A percentile compares a stretch with the other conserved stretches of the same genome.
These are phyloP conservation scores for Sclerotinia spermophila DNA, from an alignment of 2,329 filamentous ascomycete genomes.

Conservation along the genomic window DNA sequence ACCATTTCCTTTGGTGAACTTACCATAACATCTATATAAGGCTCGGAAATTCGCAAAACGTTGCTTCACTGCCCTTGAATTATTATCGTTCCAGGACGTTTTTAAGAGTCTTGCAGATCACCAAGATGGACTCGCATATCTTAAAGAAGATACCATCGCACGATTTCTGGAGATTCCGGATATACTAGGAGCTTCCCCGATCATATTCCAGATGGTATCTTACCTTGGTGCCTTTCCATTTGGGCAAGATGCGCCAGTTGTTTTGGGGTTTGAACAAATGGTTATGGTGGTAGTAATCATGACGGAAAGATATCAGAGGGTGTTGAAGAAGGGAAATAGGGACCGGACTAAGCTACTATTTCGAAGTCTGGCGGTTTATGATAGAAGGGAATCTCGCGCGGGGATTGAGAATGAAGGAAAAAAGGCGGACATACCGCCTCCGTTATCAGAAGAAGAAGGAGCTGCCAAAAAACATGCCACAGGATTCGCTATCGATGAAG, in stretches of 20 bases:
- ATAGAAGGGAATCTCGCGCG: slow-evolving; percentile 46
- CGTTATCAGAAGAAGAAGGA: slow-evolving; percentile 22
- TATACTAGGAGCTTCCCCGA: slow-evolving; percentile 60
- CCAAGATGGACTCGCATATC: slow-evolving; percentile 58
- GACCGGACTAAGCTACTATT: slow-evolving; percentile 65
- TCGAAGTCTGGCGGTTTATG: slow-evolving; percentile 67
- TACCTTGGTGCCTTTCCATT: slow-evolving; percentile 73
- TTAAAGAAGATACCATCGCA: slow-evolving; percentile 67
- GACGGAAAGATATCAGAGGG: slow-evolving; percentile 64
- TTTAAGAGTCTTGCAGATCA: slow-evolving; percentile 66
- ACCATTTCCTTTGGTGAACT: not conserved
- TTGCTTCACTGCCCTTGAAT: slow-evolving; percentile 67
- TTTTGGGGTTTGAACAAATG: slow-evolving; percentile 65
- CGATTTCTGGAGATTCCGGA: slow-evolving; percentile 73
- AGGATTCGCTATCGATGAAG: slow-evolving; percentile 44
- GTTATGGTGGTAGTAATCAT: slow-evolving; percentile 70
- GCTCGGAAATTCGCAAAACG: slow-evolving; percentile 62
- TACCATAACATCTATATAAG: slow-evolving; percentile 38
- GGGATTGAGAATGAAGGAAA: slow-evolving; percentile 20
- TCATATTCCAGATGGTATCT: slow-evolving; percentile 68
- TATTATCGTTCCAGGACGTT: slow-evolving; percentile 70
- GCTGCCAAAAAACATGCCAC: slow-evolving; percentile 23
- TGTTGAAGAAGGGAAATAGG: slow-evolving; percentile 54
- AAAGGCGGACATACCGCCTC: not conserved
- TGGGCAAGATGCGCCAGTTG: slow-evolving; percentile 63